phyloP scores from a whole-genome alignment of 371 early-diverging fungal genomes.

The Circinella minor region DNA sequence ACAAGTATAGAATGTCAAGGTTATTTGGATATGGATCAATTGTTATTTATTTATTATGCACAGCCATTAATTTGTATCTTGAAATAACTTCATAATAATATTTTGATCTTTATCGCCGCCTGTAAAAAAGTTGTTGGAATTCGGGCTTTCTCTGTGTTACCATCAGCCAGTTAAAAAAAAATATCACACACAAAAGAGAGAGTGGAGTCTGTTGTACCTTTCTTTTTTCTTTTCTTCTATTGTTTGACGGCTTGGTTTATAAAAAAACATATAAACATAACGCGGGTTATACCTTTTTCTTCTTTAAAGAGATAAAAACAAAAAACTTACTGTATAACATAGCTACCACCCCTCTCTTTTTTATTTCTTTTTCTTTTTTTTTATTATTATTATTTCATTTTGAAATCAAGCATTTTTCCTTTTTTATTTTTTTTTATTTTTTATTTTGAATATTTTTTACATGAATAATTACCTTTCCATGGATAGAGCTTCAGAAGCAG shows the following conservation, averaged over 20 bases:
- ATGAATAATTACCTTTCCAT: conserved; percentile 31
- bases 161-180: too few species aligned
- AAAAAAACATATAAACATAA: background rate
- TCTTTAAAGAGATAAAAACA: background rate
- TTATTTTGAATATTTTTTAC: conserved; percentile 8
- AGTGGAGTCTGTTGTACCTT: background rate
- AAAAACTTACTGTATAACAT: background rate
- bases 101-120: too few species aligned
- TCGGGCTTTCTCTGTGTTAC: too few species aligned
- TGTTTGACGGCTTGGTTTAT: conserved; percentile 3
- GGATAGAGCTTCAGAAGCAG: conserved; percentile 57
- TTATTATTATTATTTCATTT: background rate
- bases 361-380: background rate
- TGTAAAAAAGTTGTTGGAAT: too few species aligned
- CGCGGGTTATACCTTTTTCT: conserved; percentile 5
- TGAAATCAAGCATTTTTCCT: background rate
- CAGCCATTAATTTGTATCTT: conserved; percentile 52
- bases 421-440: background rate
- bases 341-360: background rate
- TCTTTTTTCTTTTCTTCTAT: background rate
- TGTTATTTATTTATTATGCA: conserved; percentile 54
- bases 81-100: conserved; percentile 35
- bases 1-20: conserved; percentile 55
- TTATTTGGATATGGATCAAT: conserved; percentile 59
- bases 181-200: too few species aligned